Evolutionary conservation across 306 rosid genomes (phyloP).

Genomic region (Cucumis hystrix): DNA sequence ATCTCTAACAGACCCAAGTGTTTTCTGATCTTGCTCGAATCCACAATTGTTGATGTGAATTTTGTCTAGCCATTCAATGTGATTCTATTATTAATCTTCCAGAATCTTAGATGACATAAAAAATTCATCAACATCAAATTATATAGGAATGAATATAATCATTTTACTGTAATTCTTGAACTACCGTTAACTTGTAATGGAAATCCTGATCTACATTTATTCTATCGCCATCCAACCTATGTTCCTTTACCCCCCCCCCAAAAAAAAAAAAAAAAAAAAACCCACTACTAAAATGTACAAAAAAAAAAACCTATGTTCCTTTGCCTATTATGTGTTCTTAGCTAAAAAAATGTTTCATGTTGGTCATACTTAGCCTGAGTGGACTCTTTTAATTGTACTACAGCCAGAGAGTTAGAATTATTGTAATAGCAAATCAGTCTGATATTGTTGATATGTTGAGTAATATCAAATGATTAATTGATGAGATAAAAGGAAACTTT

Average conservation of each 20-base stretch:
- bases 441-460: background rate
- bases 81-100: background rate
- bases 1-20: background rate
- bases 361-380: background rate
- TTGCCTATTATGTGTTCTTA: background rate
- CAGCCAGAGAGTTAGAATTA: background rate
- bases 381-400: background rate
- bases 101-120: background rate
- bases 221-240: too few relatives aligned
- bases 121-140: background rate
- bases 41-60: background rate
- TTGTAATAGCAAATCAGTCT: background rate
- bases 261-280: too few relatives aligned
- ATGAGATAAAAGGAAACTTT: background rate
- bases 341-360: background rate
- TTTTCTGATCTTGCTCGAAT: background rate
- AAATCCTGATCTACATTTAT: too few relatives aligned
- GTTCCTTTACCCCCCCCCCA: too few relatives aligned
- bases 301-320: background rate
- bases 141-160: background rate
- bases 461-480: background rate
- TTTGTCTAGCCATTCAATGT: background rate
- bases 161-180: too few relatives aligned
- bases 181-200: too few relatives aligned
- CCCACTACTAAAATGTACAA: background rate